A percentile compares a stretch with the other conserved stretches of the same genome.
phyloP scores from a whole-genome alignment of 192 early-diverging fungal species.

The Physocladia obscura region DNA sequence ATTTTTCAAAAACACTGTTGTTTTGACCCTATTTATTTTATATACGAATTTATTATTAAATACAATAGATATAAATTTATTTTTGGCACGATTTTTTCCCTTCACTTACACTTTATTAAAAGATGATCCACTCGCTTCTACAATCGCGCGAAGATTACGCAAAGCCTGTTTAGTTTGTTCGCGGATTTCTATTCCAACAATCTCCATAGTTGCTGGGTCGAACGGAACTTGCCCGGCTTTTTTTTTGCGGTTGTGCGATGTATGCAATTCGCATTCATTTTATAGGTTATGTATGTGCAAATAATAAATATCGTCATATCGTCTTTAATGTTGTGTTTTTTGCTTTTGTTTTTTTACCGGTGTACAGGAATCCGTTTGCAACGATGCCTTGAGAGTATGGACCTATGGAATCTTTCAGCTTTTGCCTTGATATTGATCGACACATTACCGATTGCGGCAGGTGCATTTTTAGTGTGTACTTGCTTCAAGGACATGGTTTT shows the following conservation, averaged over 20 bases:
- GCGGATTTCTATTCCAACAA: conserved; percentile 69
- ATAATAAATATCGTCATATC: not conserved
- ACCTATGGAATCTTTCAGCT: conserved; percentile 10
- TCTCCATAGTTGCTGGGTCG: conserved; percentile 73
- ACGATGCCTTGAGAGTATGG: conserved; percentile 72
- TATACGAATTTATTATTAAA: not conserved
- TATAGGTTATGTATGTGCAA: not conserved
- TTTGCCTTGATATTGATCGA: not conserved
- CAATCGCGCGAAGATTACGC: conserved; percentile 81
- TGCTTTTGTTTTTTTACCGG: no score
- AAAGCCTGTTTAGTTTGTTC: conserved; percentile 72
- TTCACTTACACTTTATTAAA: conserved; percentile 69
- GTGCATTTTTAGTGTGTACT: conserved; percentile 40
- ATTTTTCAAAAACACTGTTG: conserved; percentile 88
- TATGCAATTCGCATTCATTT: not conserved
- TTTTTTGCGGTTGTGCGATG: not conserved
- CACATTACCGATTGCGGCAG: conserved; percentile 33
- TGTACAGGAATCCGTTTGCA: conserved; percentile 80
- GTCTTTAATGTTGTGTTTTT: no score
- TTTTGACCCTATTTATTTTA: conserved; percentile 90
- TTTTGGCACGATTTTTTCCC: not conserved
- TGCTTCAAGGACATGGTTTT: conserved; percentile 17
- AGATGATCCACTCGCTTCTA: conserved; percentile 74
- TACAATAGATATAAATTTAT: not conserved
- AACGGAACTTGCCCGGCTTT: conserved; percentile 30